Conservation (phyloP, 495 filamentous ascomycete species). For the Echria macrotheca region DNA sequence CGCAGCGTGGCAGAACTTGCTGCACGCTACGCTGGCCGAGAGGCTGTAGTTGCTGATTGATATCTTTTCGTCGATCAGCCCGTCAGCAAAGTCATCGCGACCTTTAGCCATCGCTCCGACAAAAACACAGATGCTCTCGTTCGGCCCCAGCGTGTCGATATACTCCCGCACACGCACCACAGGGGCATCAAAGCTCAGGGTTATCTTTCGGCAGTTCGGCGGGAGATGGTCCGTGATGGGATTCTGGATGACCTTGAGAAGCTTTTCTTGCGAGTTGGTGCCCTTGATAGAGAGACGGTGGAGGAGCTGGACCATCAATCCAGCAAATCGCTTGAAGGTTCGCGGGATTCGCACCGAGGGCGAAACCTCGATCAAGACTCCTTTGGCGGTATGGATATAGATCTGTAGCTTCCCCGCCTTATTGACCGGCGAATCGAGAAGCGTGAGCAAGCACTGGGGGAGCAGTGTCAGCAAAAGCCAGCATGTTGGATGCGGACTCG, state of each 20-base stretch:
- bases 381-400: constrained; percentile 95
- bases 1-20: constrained; percentile 97
- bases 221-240: constrained; percentile 95
- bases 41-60: constrained; percentile 97
- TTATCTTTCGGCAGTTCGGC: constrained; percentile 95
- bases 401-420: constrained; percentile 97
- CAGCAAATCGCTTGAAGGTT: constrained; percentile 98
- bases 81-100: constrained; percentile 88
- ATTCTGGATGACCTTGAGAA: constrained; percentile 95
- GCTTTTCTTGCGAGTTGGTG: constrained; percentile 92
- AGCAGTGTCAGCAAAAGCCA: constrained; percentile 25
- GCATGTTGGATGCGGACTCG: constrained; percentile 38
- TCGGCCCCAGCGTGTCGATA: constrained; percentile 64
- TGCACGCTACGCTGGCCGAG: constrained; percentile 94
- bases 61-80: constrained; percentile 92
- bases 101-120: constrained; percentile 99
- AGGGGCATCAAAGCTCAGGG: constrained; percentile 82
- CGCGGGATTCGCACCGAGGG: constrained; percentile 93
- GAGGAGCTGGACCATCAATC: constrained; percentile 97
- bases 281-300: constrained; percentile 94
- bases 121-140: constrained; percentile 95
- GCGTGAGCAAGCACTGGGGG: constrained; percentile 77
- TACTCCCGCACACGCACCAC: constrained; percentile 87
- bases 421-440: constrained; percentile 96
- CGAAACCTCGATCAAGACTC: constrained; percentile 94